Evolutionary conservation across 163 green algal genomes (phyloP).

Genomic region (Scenedesmus sp.): DNA sequence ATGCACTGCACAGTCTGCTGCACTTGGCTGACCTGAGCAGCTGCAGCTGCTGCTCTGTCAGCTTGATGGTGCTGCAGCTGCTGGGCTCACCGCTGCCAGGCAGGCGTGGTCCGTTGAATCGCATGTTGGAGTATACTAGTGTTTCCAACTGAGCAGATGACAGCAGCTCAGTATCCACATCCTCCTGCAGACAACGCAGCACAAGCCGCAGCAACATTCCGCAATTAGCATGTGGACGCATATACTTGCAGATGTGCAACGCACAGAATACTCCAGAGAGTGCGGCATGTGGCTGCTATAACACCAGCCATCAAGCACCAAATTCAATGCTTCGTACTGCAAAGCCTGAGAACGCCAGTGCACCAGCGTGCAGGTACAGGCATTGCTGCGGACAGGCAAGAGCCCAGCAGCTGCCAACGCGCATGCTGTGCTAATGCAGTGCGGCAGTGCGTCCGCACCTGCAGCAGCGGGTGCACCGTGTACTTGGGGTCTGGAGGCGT

Average conservation of each 20-base stretch:
- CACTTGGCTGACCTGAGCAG: too few species aligned
- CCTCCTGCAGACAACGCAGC: conserved; percentile 57
- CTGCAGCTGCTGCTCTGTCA: background rate
- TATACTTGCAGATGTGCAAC: too few species aligned
- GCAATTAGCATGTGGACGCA: background rate
- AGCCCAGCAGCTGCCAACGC: background rate
- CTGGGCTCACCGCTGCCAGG: conserved; percentile 42
- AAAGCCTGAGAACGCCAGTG: too few species aligned
- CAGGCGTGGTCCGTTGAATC: conserved; percentile 71
- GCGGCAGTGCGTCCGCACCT: background rate
- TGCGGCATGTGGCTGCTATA: background rate
- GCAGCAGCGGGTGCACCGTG: conserved; percentile 60
- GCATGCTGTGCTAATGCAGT: background rate
- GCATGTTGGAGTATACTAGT: conserved; percentile 81
- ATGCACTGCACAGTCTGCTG: too few species aligned
- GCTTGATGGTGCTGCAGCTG: background rate
- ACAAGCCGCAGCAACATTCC: background rate
- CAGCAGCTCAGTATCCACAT: conserved; percentile 57
- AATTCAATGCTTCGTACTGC: too few species aligned
- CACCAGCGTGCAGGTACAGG: too few species aligned
- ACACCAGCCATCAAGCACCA: background rate
- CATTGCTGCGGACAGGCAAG: too few species aligned
- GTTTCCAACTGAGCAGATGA: conserved; percentile 82
- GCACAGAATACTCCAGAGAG: background rate
- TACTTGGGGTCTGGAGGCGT: conserved; percentile 80